Percentiles rank a stretch among this genome's conserved stretches.
Evolutionary conservation across 2,329 filamentous ascomycete genomes (phyloP).

Genomic region (Fusarium zealandicum): DNA sequence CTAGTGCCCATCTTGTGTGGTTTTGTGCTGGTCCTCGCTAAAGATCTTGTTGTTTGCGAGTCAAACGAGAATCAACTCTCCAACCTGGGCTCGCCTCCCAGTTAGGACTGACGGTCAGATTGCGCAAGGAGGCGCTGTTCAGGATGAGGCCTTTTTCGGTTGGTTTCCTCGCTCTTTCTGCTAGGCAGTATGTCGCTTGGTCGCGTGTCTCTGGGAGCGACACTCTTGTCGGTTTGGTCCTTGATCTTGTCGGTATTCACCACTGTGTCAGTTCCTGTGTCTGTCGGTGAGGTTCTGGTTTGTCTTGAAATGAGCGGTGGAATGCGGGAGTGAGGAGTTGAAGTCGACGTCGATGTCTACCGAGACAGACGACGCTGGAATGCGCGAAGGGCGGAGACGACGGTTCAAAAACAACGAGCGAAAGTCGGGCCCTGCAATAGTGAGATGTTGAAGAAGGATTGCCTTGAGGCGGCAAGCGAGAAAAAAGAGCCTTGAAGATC

Average conservation of each 20-base stretch:
- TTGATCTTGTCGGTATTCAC: slow-evolving; percentile 9
- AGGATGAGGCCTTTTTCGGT: slow-evolving; percentile 5
- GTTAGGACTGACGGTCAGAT: no score
- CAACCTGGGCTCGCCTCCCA: slow-evolving; percentile 38
- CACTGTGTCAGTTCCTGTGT: slow-evolving; percentile 16
- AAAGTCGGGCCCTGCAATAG: slow-evolving; percentile 37
- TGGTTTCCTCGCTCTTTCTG: slow-evolving; percentile 28
- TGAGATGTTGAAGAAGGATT: slow-evolving; percentile 31
- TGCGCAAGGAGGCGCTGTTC: slow-evolving; percentile 20
- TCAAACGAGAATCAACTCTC: slow-evolving; percentile 20
- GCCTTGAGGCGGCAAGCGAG: slow-evolving; percentile 10
- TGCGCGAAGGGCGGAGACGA: slow-evolving; percentile 29
- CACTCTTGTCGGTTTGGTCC: neutral
- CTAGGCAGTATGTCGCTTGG: slow-evolving; percentile 2
- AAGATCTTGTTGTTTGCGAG: slow-evolving; percentile 15
- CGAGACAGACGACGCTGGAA: slow-evolving; percentile 33
- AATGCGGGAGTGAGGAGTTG: slow-evolving; percentile 32
- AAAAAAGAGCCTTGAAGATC: slow-evolving; percentile 28
- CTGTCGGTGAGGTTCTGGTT: neutral
- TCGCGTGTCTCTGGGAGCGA: slow-evolving; percentile 9
- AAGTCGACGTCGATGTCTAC: slow-evolving; percentile 28
- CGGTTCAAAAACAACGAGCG: slow-evolving; percentile 37
- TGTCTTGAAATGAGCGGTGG: slow-evolving; percentile 19
- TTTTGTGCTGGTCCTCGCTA: slow-evolving; percentile 30
- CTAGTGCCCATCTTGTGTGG: slow-evolving; percentile 36